Percentiles rank a stretch among this genome's conserved stretches.
phyloP scores from a whole-genome alignment of 2,329 filamentous ascomycete species.

The Colletotrichum noveboracense region DNA sequence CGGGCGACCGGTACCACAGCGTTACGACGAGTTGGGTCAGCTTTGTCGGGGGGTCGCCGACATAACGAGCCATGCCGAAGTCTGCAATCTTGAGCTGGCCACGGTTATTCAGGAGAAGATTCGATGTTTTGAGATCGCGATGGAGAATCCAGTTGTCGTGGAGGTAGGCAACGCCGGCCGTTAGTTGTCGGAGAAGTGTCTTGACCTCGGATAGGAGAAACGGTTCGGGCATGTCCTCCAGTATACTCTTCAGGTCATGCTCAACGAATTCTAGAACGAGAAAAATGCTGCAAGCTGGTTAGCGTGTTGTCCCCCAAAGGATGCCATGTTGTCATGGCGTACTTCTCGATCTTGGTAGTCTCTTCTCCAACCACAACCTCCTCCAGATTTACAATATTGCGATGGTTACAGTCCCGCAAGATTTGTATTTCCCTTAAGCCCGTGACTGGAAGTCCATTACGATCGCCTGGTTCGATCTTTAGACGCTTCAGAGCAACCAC shows the following conservation, averaged over 20 bases:
- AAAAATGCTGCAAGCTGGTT: constrained; percentile 68
- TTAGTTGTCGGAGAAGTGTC: constrained; percentile 83
- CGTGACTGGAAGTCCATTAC: constrained; percentile 83
- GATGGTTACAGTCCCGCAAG: constrained; percentile 78
- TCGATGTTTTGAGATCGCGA: constrained; percentile 92
- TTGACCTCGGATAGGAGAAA: constrained; percentile 94
- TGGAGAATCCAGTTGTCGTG: constrained; percentile 92
- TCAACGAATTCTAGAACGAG: constrained; percentile 97
- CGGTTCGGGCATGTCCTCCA: constrained; percentile 92
- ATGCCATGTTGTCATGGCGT: constrained; percentile 38
- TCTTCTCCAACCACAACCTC: constrained; percentile 84
- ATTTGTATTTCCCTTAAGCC: constrained; percentile 94
- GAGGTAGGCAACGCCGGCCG: constrained; percentile 81
- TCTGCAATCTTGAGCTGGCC: constrained; percentile 95
- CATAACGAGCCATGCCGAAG: constrained; percentile 96
- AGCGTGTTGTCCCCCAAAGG: constrained; percentile 26
- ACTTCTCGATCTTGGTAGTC: constrained; percentile 59
- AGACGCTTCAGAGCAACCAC: constrained; percentile 93
- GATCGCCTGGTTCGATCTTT: constrained; percentile 83
- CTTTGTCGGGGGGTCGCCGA: constrained; percentile 76
- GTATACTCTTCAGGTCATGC: constrained; percentile 92
- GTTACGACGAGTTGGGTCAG: constrained; percentile 95
- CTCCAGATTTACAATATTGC: constrained; percentile 80
- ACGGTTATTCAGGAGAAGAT: constrained; percentile 93
- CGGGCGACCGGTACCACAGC: constrained; percentile 93